Evolutionary conservation across 1,284 basidiomycete genomes (phyloP), one percentile per base, ranked within the genome.

Genomic region (Melampsora americana): DNA sequence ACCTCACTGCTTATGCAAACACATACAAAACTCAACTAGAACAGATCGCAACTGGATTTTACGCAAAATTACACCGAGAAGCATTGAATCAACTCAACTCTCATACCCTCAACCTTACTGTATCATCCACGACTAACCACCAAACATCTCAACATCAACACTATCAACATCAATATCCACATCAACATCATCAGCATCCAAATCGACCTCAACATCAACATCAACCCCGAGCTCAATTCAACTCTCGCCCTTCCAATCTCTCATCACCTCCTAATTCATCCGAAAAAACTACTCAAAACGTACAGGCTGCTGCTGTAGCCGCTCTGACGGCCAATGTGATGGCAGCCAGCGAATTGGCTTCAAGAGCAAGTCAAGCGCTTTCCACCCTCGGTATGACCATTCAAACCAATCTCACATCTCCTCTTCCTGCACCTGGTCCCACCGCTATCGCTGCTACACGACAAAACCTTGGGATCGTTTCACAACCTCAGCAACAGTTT

Each of bases 281-380:
- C 56, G 32, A 65, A 44, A 14, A 65, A 20, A 62, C 70, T 9
- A 53, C 70, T 39, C 61, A 53, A 66, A 65, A 72, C 62, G 70
- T 72, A 46, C 70, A 72, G 32, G 70, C 70, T 66, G 70, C 70
- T 72, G 70, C 70, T 18, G 70, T 72, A n/a, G 70, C 71, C 59
- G 71, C 71, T 30, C 35, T 73, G 32, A 73, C 71, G 28, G 61
- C 71, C 5, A 73, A 73, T 50, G 48, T 66, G 7, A 66, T 73
- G 61, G 71, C 71, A 39, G 71, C 71, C 32, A 66, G 61, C 32
- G 62, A 73, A 18, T 16, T 73, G 48, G 61, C 71, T 23, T 67
- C 64, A 42, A 44, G 53, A 30, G 71, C 64, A 12, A 64, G 64
- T 42, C 64, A 66, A n/a, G 44, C 64, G 9, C 46, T 74, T 7